A percentile compares a stretch with the other conserved stretches of the same genome.
phyloP scores from a whole-genome alignment of 2,329 filamentous ascomycete genomes.

The Pseudocercospora musae region DNA sequence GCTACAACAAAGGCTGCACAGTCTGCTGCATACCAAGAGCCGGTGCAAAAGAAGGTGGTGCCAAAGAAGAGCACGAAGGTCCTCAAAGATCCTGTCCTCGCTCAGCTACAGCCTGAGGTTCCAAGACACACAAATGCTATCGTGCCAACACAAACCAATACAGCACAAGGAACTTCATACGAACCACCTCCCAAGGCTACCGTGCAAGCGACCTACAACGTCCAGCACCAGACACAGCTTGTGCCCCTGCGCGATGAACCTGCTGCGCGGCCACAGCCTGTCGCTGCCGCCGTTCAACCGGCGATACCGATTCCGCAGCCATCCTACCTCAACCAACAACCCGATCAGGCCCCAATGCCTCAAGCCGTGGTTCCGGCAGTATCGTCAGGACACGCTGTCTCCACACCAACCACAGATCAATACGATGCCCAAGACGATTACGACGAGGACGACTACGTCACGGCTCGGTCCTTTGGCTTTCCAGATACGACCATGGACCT shows the following conservation, averaged over 20 bases:
- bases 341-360: background rate
- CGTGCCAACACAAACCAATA: background rate
- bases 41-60: slow-evolving; percentile 26
- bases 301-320: slow-evolving; percentile 3
- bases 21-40: slow-evolving; percentile 4
- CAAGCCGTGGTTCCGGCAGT: background rate
- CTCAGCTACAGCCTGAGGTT: slow-evolving; percentile 7
- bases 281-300: background rate
- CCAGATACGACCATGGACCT: slow-evolving; percentile 66
- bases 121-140: background rate
- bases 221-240: slow-evolving; percentile 29
- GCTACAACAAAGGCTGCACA: slow-evolving; percentile 12
- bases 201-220: slow-evolving; percentile 2
- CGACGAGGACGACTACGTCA: slow-evolving; percentile 67
- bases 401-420: slow-evolving; percentile 17
- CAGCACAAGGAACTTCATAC: background rate
- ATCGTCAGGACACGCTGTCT: slow-evolving; percentile 7
- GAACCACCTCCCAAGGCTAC: slow-evolving; percentile 12
- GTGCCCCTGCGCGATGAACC: slow-evolving; percentile 31
- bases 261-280: background rate
- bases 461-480: slow-evolving; percentile 74
- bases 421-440: slow-evolving; percentile 62
- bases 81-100: slow-evolving; percentile 25
- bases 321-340: slow-evolving; percentile 4
- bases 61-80: slow-evolving; percentile 36